Evolutionary conservation across 2,329 filamentous ascomycete species (phyloP).

Genomic region (Stagonosporopsis cucurbitacearum): DNA sequence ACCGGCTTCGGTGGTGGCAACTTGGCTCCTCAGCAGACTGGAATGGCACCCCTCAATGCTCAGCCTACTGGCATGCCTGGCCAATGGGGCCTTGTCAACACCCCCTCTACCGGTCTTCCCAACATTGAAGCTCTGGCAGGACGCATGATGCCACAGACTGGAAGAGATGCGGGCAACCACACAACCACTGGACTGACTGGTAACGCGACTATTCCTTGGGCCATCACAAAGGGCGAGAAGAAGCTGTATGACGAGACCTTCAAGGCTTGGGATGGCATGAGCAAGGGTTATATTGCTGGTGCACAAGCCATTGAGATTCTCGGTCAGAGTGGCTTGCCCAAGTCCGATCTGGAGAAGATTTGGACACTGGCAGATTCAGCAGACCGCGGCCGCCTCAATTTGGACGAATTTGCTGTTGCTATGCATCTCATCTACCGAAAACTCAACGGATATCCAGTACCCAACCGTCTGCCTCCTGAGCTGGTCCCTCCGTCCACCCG

Average conservation of each 20-base stretch:
- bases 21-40: constrained; percentile 67
- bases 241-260: constrained; percentile 95
- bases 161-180: constrained; percentile 79
- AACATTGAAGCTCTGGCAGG: constrained; percentile 93
- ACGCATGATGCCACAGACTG: constrained; percentile 96
- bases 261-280: constrained; percentile 93
- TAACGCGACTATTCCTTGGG: constrained; percentile 96
- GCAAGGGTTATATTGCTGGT: constrained; percentile 89
- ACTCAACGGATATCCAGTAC: constrained; percentile 92
- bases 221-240: constrained; percentile 98
- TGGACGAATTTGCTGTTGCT: constrained; percentile 96
- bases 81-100: constrained; percentile 98
- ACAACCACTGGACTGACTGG: constrained; percentile 87
- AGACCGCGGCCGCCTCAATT: constrained; percentile 90
- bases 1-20: constrained; percentile 52
- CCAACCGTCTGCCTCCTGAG: constrained; percentile 85
- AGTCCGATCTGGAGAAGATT: constrained; percentile 85
- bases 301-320: constrained; percentile 96
- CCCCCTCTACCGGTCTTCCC: constrained; percentile 84
- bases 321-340: constrained; percentile 91
- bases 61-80: constrained; percentile 92
- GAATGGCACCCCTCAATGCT: constrained; percentile 74
- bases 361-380: constrained; percentile 95
- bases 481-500: constrained; percentile 92
- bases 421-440: constrained; percentile 99